Base-by-base conservation (phyloP, 1,284 basidiomycete genomes). In the Farysia itapuensis region DNA sequence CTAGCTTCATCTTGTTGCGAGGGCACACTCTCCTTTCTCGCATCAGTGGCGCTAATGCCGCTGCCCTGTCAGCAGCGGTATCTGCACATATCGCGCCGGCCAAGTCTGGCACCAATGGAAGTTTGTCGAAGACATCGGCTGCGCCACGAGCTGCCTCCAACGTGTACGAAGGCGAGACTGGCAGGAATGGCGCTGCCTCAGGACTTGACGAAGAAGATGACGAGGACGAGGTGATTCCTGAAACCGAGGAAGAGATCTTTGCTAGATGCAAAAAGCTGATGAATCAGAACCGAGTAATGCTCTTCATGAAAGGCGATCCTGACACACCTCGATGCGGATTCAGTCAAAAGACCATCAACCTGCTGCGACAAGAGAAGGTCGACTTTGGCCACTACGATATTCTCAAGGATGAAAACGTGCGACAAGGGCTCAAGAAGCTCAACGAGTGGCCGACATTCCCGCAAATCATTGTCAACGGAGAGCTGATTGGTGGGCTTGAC, bases 221-320 rank as follows among this genome's bases (percentile, higher is more conserved):
- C 1, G 53, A 54, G 26, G 47, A 68, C 11, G 43, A 68, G 21
- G 47, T 57, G 3, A 60, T 41, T 7, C 57, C 72, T 7, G 87
- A 90, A 75, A 81, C 83, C 5, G 77, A 80, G n/a, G 86, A 86
- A 61, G 80, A 87, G 60, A 81, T 90, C 18, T 81, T 83, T 32
- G 72, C 76, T 32, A 82, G 90, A 40, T 82, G 90, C 75, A 79
- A 77, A 22, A 67, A 60, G 35, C 77, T 89, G 79, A 89, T 89
- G 88, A 81, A 80, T 63, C 79, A 81, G 68, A 79, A 79, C 67
- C 81, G 81, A 57, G 82, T 96, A 36, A 84, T 98, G 44, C 79
- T 98, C 46, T 97, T 98, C 83, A 98, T 98, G 93, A 98, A 98
- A 80, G 95, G 94, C 18, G 86, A 85, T 58, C 89, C 90, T 0